Base-by-base conservation (phyloP, 352 stramenopile species). In the Aphanomyces astaci region DNA sequence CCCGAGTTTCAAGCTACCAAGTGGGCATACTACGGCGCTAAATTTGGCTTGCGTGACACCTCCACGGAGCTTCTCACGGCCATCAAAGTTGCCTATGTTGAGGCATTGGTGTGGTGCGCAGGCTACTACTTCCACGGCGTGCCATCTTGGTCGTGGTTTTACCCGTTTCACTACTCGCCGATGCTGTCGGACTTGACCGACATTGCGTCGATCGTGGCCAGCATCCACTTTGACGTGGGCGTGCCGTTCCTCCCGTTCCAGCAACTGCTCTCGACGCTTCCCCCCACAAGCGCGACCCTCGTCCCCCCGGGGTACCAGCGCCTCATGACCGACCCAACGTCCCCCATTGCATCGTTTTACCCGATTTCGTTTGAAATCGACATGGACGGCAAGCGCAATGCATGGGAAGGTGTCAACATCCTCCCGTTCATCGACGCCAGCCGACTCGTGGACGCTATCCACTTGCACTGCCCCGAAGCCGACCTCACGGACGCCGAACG, bases 331-430 rank as follows among this genome's bases (percentile, higher is more conserved):
- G 92, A 96, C 46, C 78, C 86, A 4, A 75, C 98, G 53, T 98
- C 90, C 40, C 96, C 97, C 19, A 98, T 99, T 72, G 95, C 97
- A 70, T 88, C 98, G 67, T 97, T 98, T 66, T 98, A 98, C 63
- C 90, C 90, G 0, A 78, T 88, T 46, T 86, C 73, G 19, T 92
- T 94, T 48, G 76, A 84, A 3, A 90, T 94, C 59, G 86, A 94
- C 43, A 92, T 91, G 82, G 81, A 94, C 74, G 86, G 86, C 64
- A 94, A 94, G 66, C 78, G 80, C 11, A 99, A 99, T 73, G 87
- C 94, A 32, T 99, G 97, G 97, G 97, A 99, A 85, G 97, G 96
- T 9, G 96, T 99, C 15, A 99, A 99, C 70, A 77, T 99, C 39
- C 76, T 99, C 22, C 95, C 97, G 19, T 99, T 99, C 72, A 99